Evolutionary conservation across 2,329 filamentous ascomycete genomes (phyloP).

Genomic region (Elsinoe fawcettii): DNA sequence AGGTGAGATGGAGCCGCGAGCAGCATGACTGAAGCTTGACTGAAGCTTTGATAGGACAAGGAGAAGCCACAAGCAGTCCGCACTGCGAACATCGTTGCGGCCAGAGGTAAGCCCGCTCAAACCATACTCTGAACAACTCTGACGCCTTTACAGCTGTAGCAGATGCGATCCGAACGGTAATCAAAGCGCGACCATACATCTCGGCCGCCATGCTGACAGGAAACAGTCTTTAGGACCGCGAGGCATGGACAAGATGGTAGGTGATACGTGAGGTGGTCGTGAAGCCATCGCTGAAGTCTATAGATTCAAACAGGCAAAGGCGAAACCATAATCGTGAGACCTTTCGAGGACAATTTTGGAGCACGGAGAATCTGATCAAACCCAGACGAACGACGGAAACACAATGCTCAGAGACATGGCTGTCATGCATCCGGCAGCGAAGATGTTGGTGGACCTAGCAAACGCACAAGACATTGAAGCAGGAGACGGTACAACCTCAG

Average conservation of each 20-base stretch:
- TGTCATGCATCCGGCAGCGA: slow-evolving; percentile 98
- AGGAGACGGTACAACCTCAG: slow-evolving; percentile 94
- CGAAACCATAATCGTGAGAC: slow-evolving; percentile 76
- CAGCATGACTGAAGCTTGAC: not conserved
- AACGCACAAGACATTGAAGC: slow-evolving; percentile 97
- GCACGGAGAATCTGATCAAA: slow-evolving; percentile 25
- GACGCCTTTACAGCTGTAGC: slow-evolving; percentile 61
- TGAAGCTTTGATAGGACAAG: slow-evolving; percentile 53
- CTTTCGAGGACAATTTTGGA: not conserved
- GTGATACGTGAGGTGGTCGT: slow-evolving; percentile 15
- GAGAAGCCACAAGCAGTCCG: slow-evolving; percentile 98
- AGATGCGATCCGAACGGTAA: slow-evolving; percentile 85
- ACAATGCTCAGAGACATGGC: slow-evolving; percentile 99
- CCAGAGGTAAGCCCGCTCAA: slow-evolving; percentile 81
- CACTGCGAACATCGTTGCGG: slow-evolving; percentile 92
- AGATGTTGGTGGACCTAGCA: slow-evolving; percentile 97
- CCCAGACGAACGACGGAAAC: slow-evolving; percentile 87
- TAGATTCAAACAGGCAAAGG: slow-evolving; percentile 89
- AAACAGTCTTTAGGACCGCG: slow-evolving; percentile 74
- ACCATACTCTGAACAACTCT: too few species aligned
- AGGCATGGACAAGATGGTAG: slow-evolving; percentile 95
- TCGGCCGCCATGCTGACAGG: not conserved
- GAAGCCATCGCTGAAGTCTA: slow-evolving; percentile 23
- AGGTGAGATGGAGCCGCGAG: slow-evolving; percentile 37
- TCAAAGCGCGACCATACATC: slow-evolving; percentile 21